Evolutionary conservation across 2,329 filamentous ascomycete species (phyloP), one percentile per base, ranked within the genome.

Genomic region (Botryotinia narcissicola): DNA sequence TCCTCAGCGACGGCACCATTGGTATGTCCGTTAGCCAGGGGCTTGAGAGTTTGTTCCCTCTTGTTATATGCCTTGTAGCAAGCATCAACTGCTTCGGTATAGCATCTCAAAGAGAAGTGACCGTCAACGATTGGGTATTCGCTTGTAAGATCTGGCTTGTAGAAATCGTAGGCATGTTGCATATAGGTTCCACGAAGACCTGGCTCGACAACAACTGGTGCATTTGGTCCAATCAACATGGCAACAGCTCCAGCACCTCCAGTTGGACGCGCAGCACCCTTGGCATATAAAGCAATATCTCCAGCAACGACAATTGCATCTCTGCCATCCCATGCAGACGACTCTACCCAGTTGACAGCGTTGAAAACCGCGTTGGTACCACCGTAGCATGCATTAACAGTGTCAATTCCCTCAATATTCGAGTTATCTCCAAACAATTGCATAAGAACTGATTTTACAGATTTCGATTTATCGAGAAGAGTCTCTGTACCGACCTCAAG

Each of bases 401-500:
- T 94, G 84, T 95, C 93, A 70, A 95, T 88, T 83, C 93, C 93
- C 85, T 95, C 93, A 75, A 95, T 86, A 85, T 92, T 94, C 85
- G 90, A 92, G 86, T 95, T 95, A 79, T 92, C 91, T 81, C 91
- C 89, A 79, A 95, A 94, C 63, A 95, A 87, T 86, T 95, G 93
- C 93, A 95, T 95, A 77, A 95, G 85, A 75, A 95, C 92, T 44
- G 92, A 92, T 88, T 95, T 95, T 85, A 95, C 93, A 63, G 93
- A 95, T 88, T 95, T 95, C 82, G 93, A 95, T 87, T 95, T 95
- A 88, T 95, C 93, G 81, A 95, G 86, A 73, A 95, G 86, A 77
- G 93, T 95, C 87, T 95, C 93, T 72, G 93, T 95, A 80, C 93
- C 93, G 80, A 95, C 93, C 85, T 95, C 93, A 80, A 95, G 87